Base-by-base conservation (phyloP, 1,139 yeast species). In the Komagataea norvegica region DNA sequence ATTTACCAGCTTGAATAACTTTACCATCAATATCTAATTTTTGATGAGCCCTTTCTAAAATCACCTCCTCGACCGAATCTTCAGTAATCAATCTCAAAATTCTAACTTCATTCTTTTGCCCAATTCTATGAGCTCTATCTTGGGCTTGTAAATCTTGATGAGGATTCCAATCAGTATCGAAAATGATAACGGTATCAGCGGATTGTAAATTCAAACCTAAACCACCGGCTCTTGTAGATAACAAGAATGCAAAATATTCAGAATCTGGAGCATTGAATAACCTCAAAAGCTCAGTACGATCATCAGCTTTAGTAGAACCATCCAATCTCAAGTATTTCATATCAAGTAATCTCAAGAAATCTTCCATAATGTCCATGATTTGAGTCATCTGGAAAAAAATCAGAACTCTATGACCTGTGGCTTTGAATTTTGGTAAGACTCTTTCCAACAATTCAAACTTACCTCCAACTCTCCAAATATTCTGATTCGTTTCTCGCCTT, bases 61-160 rank as follows among this genome's bases (percentile, higher is more conserved):
- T 83, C 56, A 79, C 80, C 58, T 85, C 93, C 62, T 85, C 95
- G 13, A 84, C 86, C 0, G 94, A 83, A 51, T 82, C 86, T 45
- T 80, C 79, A 0, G 94, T 84, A 41, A 85, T 83, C 46, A 85
- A 70, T 60, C 93, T 70, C 54, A 85, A 70, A 50, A 85, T 85
- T 55, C 89, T 69, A 29, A 85, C 94, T 57, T 82, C 93, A 56
- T 84, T 83, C 67, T 84, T 84, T 58, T 85, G 94, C 31, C 94
- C 95, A 61, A 85, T 84, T 67, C 95, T 74, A 64, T 85, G 94
- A 0, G 94, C 94, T 65, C 95, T 75, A 59, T 86, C 94, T 61
- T 84, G 91, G 7, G 94, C 94, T 61, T 85, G 95, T 55, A 85
- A 72, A 74, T 85, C 94, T 60, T 85, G 95, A 65, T 85, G 94